These are phyloP conservation scores for Ailanthus altissimus DNA, from an alignment of 345 rosid species.

Conservation along the genomic window DNA sequence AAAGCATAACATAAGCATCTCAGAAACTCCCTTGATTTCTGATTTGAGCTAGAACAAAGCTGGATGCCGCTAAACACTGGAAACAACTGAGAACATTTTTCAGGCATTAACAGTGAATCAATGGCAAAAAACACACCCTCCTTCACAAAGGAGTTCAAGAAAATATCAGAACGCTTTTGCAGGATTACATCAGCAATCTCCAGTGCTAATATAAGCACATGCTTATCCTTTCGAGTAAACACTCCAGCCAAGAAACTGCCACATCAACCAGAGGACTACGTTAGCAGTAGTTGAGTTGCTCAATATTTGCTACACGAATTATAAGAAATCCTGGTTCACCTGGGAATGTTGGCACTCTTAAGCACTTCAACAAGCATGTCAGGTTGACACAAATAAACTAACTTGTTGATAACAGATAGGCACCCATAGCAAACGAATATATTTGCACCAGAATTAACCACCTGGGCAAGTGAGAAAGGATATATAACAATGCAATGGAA, in stretches of 20 bases:
- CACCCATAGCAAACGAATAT: slow-evolving; percentile 76
- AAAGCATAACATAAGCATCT: slow-evolving; percentile 87
- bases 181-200: slow-evolving; percentile 69
- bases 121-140: slow-evolving; percentile 87
- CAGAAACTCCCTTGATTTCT: slow-evolving; percentile 46
- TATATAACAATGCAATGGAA: slow-evolving; percentile 18
- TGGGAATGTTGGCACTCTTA: slow-evolving; percentile 67
- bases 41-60: slow-evolving; percentile 47
- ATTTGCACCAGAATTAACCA: slow-evolving; percentile 87
- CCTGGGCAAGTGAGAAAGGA: slow-evolving; percentile 44
- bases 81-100: slow-evolving; percentile 49
- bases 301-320: not conserved
- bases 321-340: slow-evolving; percentile 45
- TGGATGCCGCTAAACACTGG: slow-evolving; percentile 46
- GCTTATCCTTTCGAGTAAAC: slow-evolving; percentile 78
- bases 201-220: slow-evolving; percentile 68
- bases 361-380: slow-evolving; percentile 67
- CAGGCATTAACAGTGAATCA: slow-evolving; percentile 59
- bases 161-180: slow-evolving; percentile 62
- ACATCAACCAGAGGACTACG: slow-evolving; percentile 24
- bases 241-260: slow-evolving; percentile 91
- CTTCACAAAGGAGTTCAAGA: slow-evolving; percentile 68
- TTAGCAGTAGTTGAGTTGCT: slow-evolving; percentile 14
- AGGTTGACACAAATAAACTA: slow-evolving; percentile 62
- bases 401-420: slow-evolving; percentile 68